phyloP scores from a whole-genome alignment of 192 early-diverging fungal genomes.

The Coemansia sp. region DNA sequence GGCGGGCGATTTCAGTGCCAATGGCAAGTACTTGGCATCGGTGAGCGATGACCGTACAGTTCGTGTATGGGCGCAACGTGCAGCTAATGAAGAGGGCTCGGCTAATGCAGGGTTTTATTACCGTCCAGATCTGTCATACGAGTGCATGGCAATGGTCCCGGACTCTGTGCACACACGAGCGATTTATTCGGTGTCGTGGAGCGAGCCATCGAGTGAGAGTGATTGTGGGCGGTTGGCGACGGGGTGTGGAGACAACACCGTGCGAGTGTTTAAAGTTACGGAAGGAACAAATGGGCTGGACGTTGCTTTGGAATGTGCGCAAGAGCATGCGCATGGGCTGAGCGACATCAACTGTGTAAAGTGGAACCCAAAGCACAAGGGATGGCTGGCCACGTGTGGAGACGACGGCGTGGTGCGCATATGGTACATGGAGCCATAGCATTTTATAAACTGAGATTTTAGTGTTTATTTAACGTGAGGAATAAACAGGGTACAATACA shows the following conservation, averaged over 20 bases:
- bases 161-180: slow-evolving; percentile 76
- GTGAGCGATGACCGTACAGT: slow-evolving; percentile 87
- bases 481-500: neutral
- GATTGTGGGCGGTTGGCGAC: slow-evolving; percentile 73
- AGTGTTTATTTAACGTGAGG: neutral
- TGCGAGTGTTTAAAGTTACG: slow-evolving; percentile 63
- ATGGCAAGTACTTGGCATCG: slow-evolving; percentile 66
- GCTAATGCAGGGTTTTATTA: slow-evolving; percentile 54
- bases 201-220: neutral
- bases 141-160: slow-evolving; percentile 63
- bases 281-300: neutral
- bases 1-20: slow-evolving; percentile 82
- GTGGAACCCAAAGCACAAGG: slow-evolving; percentile 73
- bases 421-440: slow-evolving; percentile 59
- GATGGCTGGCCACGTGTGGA: slow-evolving; percentile 83
- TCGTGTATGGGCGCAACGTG: slow-evolving; percentile 71
- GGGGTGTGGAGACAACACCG: slow-evolving; percentile 77
- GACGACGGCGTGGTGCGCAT: slow-evolving; percentile 87
- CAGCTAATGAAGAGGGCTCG: slow-evolving; percentile 33
- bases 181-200: slow-evolving; percentile 93
- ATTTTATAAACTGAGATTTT: neutral
- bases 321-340: slow-evolving; percentile 76
- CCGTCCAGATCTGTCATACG: slow-evolving; percentile 64
- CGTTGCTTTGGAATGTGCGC: slow-evolving; percentile 37
- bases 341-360: slow-evolving; percentile 87